Evolutionary conservation across 371 early-diverging fungal genomes (phyloP), one percentile per base, ranked within the genome.

Genomic region (Sporodiniella umbellata): DNA sequence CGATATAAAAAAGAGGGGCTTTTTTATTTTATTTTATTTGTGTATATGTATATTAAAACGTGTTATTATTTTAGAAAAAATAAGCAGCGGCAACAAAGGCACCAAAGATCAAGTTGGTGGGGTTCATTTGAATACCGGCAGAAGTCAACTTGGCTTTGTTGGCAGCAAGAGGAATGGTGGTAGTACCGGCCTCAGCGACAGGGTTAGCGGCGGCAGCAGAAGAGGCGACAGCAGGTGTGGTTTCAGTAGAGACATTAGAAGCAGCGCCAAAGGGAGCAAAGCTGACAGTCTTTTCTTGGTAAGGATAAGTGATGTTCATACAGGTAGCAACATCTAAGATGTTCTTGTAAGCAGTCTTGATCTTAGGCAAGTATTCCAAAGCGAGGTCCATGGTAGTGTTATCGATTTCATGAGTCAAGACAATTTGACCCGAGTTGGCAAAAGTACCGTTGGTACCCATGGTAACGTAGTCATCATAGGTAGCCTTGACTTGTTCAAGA

Each of bases 391-490:
- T 77, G 31, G 78, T 80, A 11, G 58, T 63, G 66, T 80, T 77
- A 33, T 71, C 60, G 45, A 80, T 73, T 64, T 80, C 78, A 62
- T 80, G 80, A 47, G 72, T 69, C 64, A 79, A 66, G 45, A 68
- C 68, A 53, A 73, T 72, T 62, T 76, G 68, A 42, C 76, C 76
- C 12, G 28, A 45, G 26, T 54, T 59, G 33, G 56, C 53, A 40
- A 64, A 71, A 21, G 72, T 72, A 48, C 79, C 79, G 50, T 75
- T 70, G 50, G 35, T 51, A 47, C 79, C 76, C 70, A 73, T 75
- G 1, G 38, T 28, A 25, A 79, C 62, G 48, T 56, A 79, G 45
- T 60, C 57, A 19, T 71, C 64, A 30, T 74, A 75, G 35, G 57
- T 70, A 22, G 66, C 44, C 51, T 72, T 50, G 18, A 76, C 66